Percentiles rank a stretch among this genome's conserved stretches.
Evolutionary conservation across 257 asterid species (phyloP).

Genomic region (Ligustrum vulgare): DNA sequence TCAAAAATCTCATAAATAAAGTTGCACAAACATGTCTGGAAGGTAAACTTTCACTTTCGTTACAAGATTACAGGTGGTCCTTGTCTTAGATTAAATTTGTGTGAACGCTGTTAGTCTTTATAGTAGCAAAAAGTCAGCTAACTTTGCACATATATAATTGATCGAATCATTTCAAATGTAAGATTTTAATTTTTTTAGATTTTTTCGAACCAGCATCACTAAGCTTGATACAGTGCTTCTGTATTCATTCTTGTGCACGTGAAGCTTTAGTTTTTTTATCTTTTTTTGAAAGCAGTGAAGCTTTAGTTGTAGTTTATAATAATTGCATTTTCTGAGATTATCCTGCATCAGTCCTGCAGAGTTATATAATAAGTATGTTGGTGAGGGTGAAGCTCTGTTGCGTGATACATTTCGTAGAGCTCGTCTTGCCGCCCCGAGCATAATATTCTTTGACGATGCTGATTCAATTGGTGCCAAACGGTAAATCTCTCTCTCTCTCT

Average conservation of each 20-base stretch:
- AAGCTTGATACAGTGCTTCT: not conserved
- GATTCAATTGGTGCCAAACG: conserved; percentile 89
- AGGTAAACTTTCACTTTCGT: not conserved
- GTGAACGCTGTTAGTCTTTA: not conserved
- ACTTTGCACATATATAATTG: not conserved
- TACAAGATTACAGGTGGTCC: not conserved
- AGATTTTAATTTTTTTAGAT: not conserved
- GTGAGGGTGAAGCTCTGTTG: conserved; percentile 94
- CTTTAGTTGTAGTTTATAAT: conserved; percentile 18
- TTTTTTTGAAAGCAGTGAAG: too few relatives aligned
- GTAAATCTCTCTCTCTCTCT: conserved; percentile 46
- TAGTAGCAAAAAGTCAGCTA: not conserved
- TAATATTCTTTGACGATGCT: conserved; percentile 91
- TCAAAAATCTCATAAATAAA: not conserved
- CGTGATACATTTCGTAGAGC: conserved; percentile 90
- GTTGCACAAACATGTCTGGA: not conserved
- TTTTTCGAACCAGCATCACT: not conserved
- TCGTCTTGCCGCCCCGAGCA: conserved; percentile 96
- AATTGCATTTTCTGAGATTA: conserved; percentile 24
- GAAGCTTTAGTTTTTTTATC: too few relatives aligned
- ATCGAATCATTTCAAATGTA: not conserved
- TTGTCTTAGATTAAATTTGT: not conserved
- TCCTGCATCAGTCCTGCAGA: conserved; percentile 80
- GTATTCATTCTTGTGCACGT: conserved; percentile 4
- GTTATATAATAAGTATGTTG: conserved; percentile 87